phyloP scores from a whole-genome alignment of 1,284 basidiomycete species.

The Ustilago hordei region DNA sequence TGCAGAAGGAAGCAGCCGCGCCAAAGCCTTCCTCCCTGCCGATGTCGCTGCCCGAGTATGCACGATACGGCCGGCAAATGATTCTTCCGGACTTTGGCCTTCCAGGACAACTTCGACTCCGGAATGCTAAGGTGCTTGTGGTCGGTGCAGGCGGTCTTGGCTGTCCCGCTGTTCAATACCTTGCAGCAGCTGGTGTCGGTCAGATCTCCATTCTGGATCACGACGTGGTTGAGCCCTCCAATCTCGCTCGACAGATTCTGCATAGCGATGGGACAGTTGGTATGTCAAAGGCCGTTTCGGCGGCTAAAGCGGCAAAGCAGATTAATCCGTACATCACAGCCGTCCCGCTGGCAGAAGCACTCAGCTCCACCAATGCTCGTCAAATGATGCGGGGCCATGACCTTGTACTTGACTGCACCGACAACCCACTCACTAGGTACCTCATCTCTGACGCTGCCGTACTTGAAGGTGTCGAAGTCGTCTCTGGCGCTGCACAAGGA shows the following conservation, averaged over 20 bases:
- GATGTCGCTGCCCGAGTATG: slow-evolving; percentile 77
- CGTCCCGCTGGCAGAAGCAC: slow-evolving; percentile 27
- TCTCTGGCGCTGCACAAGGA: slow-evolving; percentile 92
- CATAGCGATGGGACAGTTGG: slow-evolving; percentile 86
- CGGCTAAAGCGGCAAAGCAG: slow-evolving; percentile 73
- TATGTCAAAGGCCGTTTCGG: slow-evolving; percentile 82
- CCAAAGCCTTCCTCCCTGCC: slow-evolving; percentile 24
- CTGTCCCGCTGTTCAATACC: slow-evolving; percentile 93
- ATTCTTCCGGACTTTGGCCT: slow-evolving; percentile 90
- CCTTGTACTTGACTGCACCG: slow-evolving; percentile 92
- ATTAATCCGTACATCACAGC: slow-evolving; percentile 63
- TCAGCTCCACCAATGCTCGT: slow-evolving; percentile 56
- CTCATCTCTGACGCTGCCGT: slow-evolving; percentile 92
- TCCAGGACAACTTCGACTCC: slow-evolving; percentile 80
- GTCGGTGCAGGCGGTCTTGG: slow-evolving; percentile 96
- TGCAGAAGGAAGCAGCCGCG: not conserved
- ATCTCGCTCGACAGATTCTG: slow-evolving; percentile 92
- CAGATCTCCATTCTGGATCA: slow-evolving; percentile 89
- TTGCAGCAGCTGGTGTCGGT: slow-evolving; percentile 90
- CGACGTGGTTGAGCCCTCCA: slow-evolving; percentile 89
- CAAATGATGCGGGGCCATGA: slow-evolving; percentile 70
- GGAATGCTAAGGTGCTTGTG: slow-evolving; percentile 81
- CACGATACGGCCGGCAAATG: slow-evolving; percentile 96
- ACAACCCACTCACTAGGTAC: slow-evolving; percentile 91
- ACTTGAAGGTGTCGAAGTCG: slow-evolving; percentile 79